Conservation (phyloP, 805 yeast species). For the Kluyveromyces aestuarii region DNA sequence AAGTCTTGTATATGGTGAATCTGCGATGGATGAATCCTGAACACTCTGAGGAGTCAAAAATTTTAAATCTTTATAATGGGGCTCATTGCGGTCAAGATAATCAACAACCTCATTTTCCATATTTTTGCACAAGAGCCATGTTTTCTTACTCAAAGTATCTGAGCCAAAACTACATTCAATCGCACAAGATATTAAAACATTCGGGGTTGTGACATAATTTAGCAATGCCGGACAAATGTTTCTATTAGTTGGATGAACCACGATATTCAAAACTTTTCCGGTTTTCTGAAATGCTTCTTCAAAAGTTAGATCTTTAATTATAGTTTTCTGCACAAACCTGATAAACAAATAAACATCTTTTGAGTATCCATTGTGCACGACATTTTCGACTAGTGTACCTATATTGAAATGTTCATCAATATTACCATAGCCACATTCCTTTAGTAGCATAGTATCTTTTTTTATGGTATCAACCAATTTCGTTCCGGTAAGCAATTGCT, state of each 20-base stretch:
- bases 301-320: constrained; percentile 78
- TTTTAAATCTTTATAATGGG: constrained; percentile 12
- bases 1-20: constrained; percentile 75
- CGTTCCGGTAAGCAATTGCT: constrained; percentile 33
- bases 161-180: constrained; percentile 77
- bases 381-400: constrained; percentile 66
- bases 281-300: constrained; percentile 85
- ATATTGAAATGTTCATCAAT: constrained; percentile 30
- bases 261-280: constrained; percentile 71
- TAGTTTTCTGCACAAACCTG: constrained; percentile 57
- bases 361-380: constrained; percentile 71
- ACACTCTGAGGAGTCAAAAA: constrained; percentile 41
- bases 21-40: constrained; percentile 31
- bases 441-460: constrained; percentile 50
- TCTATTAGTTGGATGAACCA: constrained; percentile 62
- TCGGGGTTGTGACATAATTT: constrained; percentile 89
- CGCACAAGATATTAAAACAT: constrained; percentile 84
- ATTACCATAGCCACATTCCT: constrained; percentile 36
- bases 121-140: constrained; percentile 49
- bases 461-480: constrained; percentile 36
- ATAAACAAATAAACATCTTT: constrained; percentile 76
- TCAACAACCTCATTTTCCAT: constrained; percentile 54
- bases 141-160: constrained; percentile 50
- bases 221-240: constrained; percentile 61
- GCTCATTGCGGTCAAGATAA: constrained; percentile 34